These are phyloP conservation scores for Chloromonas sp. DNA, from an alignment of 163 green algal species.

Conservation along the genomic window DNA sequence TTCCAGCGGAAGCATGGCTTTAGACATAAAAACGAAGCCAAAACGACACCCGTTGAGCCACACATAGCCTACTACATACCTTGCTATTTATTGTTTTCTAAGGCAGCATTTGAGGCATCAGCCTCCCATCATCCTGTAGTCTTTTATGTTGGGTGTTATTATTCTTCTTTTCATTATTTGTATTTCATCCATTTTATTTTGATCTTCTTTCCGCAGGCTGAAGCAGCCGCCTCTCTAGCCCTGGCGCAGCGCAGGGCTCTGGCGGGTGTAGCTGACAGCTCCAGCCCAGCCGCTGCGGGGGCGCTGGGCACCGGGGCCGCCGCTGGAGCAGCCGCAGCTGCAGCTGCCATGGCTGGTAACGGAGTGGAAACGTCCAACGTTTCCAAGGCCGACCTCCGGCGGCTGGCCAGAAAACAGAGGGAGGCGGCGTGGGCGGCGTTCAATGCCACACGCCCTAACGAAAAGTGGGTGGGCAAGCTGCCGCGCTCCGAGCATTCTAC, in stretches of 20 bases:
- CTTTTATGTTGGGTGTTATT: too few species aligned
- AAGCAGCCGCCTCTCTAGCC: neutral
- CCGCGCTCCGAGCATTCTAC: too few species aligned
- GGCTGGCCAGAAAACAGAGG: slow-evolving; percentile 49
- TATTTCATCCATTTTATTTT: too few species aligned
- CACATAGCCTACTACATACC: too few species aligned
- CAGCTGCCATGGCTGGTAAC: neutral
- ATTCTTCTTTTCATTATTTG: too few species aligned
- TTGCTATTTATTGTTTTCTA: too few species aligned
- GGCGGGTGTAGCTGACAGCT: neutral
- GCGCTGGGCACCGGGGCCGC: neutral
- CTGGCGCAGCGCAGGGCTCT: neutral
- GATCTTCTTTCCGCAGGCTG: neutral
- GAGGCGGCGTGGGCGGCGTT: slow-evolving; percentile 66
- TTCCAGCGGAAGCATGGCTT: too few species aligned
- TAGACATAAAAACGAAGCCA: too few species aligned
- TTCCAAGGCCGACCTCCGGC: slow-evolving; percentile 56
- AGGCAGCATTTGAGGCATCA: too few species aligned
- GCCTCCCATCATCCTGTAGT: too few species aligned
- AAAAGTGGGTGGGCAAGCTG: slow-evolving; percentile 20
- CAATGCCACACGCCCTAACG: slow-evolving; percentile 59
- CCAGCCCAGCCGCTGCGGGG: neutral
- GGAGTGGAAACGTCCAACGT: slow-evolving; percentile 21
- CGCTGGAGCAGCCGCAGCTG: neutral
- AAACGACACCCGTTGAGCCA: too few species aligned